Base-by-base conservation (phyloP, 2,329 filamentous ascomycete species). In the Nigrospora osmanthi region DNA sequence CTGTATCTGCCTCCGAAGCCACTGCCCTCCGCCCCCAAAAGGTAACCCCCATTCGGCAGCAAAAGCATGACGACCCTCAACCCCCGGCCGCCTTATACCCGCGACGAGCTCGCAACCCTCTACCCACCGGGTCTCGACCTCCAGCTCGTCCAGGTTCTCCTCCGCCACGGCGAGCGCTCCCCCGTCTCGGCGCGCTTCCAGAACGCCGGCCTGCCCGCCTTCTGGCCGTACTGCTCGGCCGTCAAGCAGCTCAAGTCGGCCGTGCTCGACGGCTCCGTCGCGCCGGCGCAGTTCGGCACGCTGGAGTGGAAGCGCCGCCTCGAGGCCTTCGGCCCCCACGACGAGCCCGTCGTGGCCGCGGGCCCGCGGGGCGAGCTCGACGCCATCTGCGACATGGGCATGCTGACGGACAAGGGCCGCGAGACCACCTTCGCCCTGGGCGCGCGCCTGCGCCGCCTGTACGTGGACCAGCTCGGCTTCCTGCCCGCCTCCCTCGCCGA, bases 201-300 rank as follows among this genome's bases (percentile, higher is more conserved):
- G 59, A 93, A 91, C 68, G 78, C 79, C 40, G 81, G 80, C 11
- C 72, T 85, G n/a, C 62, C 68, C 37, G 61, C 75, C 41, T 83
- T 81, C 66, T 98, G 93, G 93, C 89, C 93, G 2, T 97, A 96
- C 67, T 98, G 93, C 68, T 78, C 79, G 52, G 80, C 83, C 45
- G 87, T 86, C 17, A 78, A 80, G 47, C 82, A 84, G 52, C 76
- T 97, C 60, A 79, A 67, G 49, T 67, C 68, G 30, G 69, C 65
- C 50, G 64, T 80, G 31, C 68, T 79, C 33, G 66, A 72, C 46
- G 15, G 32, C 45, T 42, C 30, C 11, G 14, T 28, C 19, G 16
- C 33, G 28, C 54, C 60, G 10, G 50, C 52, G 35, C 56, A 61
- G 33, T 73, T 72, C 58, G 68, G 67, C 36, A 67, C 68, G 9